A percentile compares a stretch with the other conserved stretches of the same genome.
phyloP scores from a whole-genome alignment of 495 filamentous ascomycete species.

The Sporormia fimetaria region DNA sequence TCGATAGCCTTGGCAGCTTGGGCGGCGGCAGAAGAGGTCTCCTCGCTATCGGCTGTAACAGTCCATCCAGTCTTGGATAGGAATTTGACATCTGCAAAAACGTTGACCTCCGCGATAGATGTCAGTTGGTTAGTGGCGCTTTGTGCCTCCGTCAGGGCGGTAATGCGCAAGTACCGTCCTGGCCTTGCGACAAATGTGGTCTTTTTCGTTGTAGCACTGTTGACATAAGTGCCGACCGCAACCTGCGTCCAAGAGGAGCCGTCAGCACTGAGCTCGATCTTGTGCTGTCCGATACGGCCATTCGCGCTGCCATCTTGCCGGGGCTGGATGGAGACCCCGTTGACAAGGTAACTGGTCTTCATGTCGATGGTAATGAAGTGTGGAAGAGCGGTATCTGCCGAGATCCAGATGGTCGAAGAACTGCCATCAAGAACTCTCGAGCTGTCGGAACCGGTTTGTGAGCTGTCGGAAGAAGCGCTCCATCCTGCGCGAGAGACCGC shows the following conservation, averaged over 20 bases:
- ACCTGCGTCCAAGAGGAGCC: constrained; percentile 24
- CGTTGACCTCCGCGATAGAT: constrained; percentile 14
- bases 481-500: constrained; percentile 28
- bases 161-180: constrained; percentile 16
- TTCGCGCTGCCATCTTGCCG: constrained; percentile 27
- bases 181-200: constrained; percentile 7
- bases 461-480: constrained; percentile 26
- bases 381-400: constrained; percentile 26
- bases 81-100: constrained; percentile 5
- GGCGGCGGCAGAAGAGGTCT: background rate
- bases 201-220: constrained; percentile 7
- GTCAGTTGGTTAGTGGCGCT: constrained; percentile 1
- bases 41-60: constrained; percentile 9
- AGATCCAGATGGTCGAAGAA: constrained; percentile 18
- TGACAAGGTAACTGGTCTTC: constrained; percentile 30
- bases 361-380: constrained; percentile 31
- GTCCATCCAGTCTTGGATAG: constrained; percentile 6
- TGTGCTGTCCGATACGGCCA: constrained; percentile 36
- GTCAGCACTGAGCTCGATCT: constrained; percentile 36
- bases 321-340: constrained; percentile 24
- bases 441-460: constrained; percentile 23
- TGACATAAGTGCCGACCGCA: constrained; percentile 7
- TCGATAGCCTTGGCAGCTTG: constrained; percentile 11
- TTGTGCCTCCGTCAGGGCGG: constrained; percentile 15
- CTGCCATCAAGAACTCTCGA: constrained; percentile 27